Conservation (phyloP, 805 yeast genomes). For the Lipomyces oligophaga region DNA sequence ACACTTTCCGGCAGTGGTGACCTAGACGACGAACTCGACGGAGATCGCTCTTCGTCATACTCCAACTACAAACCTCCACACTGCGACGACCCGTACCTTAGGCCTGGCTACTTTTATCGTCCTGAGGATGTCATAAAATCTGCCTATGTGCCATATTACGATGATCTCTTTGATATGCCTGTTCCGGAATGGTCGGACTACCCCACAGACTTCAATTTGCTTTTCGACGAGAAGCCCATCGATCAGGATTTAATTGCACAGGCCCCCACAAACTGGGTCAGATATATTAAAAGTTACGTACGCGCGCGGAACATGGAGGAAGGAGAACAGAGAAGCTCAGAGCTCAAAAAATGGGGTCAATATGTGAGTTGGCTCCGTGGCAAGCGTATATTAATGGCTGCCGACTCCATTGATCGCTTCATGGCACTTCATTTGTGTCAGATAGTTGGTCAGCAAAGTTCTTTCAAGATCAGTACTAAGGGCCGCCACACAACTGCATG, state of each 20-base stretch:
- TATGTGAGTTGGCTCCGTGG: constrained; percentile 9
- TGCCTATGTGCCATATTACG: constrained; percentile 8
- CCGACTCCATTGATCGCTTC: constrained; percentile 21
- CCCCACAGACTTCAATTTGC: constrained; percentile 1
- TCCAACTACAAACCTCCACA: constrained; percentile 5
- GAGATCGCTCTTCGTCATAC: no score
- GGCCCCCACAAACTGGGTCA: constrained; percentile 9
- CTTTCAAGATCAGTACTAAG: background rate
- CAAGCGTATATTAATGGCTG: constrained; percentile 13
- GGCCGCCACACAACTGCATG: constrained; percentile 18
- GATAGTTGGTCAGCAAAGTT: background rate
- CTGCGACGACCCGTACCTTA: constrained; percentile 20
- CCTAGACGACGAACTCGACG: no score
- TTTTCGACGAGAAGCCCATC: background rate
- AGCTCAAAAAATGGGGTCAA: background rate
- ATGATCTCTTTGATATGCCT: background rate
- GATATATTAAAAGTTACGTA: background rate
- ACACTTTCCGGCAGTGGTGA: no score
- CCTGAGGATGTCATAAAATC: constrained; percentile 2
- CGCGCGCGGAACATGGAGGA: background rate
- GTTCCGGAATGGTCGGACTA: constrained; percentile 3
- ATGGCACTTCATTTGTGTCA: constrained; percentile 9
- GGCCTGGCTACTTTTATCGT: constrained; percentile 15
- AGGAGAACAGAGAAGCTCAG: constrained; percentile 1
- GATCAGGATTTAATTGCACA: background rate